phyloP scores from a whole-genome alignment of 2,329 filamentous ascomycete genomes.

The Ophiostoma triangulosporum region DNA sequence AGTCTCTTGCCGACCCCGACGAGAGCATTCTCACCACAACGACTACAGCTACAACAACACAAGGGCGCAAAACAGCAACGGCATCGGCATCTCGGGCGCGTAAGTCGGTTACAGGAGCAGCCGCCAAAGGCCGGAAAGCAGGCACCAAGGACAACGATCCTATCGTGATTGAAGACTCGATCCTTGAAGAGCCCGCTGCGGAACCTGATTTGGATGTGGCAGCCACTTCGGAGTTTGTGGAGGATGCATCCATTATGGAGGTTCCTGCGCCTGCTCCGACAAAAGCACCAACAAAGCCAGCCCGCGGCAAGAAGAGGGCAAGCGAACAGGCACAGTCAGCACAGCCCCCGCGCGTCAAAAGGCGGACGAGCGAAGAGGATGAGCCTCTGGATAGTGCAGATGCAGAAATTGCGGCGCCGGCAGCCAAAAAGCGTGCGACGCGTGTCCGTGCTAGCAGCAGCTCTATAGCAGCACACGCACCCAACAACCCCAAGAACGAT shows the following conservation, averaged over 20 bases:
- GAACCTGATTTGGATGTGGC: conserved; percentile 11
- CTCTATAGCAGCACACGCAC: conserved; percentile 15
- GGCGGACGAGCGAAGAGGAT: conserved; percentile 48
- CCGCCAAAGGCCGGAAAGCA: conserved; percentile 30
- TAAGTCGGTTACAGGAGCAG: conserved; percentile 36
- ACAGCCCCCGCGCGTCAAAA: conserved; percentile 40
- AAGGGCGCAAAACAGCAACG: too few species aligned
- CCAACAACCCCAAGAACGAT: conserved; percentile 14
- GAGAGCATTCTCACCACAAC: conserved; percentile 47
- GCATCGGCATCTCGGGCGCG: too few species aligned
- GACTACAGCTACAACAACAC: conserved; percentile 41
- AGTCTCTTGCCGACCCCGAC: conserved; percentile 36
- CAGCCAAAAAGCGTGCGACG: conserved; percentile 45
- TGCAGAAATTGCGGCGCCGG: conserved; percentile 30
- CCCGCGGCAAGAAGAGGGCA: conserved; percentile 17
- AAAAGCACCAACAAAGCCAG: conserved; percentile 9
- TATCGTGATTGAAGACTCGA: conserved; percentile 28
- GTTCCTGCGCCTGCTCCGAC: conserved; percentile 9
- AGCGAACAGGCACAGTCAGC: conserved; percentile 10
- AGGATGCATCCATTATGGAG: neutral
- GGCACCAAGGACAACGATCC: conserved; percentile 41
- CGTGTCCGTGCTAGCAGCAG: conserved; percentile 32
- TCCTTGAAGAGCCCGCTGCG: conserved; percentile 19
- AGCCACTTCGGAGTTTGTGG: conserved; percentile 5
- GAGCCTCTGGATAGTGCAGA: conserved; percentile 31